Conservation (phyloP, 2,329 filamentous ascomycete genomes). For the Aspergillus niger region DNA sequence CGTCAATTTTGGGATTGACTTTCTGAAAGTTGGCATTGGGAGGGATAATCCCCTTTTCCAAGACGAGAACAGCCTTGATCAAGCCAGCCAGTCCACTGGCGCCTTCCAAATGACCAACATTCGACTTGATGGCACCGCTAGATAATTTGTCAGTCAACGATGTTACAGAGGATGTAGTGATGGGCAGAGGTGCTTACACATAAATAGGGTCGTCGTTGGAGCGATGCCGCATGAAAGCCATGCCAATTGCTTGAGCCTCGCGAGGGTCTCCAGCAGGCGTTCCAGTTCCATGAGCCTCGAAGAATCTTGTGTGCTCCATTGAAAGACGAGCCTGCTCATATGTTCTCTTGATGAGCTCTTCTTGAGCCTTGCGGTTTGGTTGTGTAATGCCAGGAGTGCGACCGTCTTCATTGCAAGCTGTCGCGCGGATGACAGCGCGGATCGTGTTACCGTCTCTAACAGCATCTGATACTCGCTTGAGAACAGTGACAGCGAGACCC, state of each 20-base stretch:
- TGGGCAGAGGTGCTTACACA: neutral
- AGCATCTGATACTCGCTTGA: constrained; percentile 33
- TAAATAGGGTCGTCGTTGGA: neutral
- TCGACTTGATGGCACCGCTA: neutral
- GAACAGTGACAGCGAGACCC: constrained; percentile 30
- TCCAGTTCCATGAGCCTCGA: constrained; percentile 4
- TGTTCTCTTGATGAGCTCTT: neutral
- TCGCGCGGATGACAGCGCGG: constrained; percentile 31
- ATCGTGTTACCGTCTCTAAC: constrained; percentile 32
- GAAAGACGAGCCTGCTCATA: neutral
- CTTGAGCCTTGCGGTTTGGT: neutral
- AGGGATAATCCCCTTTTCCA: neutral
- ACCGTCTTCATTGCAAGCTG: constrained; percentile 27
- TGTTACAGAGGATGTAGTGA: too few relatives aligned
- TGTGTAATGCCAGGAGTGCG: constrained; percentile 5
- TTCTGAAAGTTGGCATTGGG: neutral
- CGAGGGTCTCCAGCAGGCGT: neutral
- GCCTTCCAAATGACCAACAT: neutral
- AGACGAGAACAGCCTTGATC: neutral
- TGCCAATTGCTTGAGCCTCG: neutral
- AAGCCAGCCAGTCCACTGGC: neutral
- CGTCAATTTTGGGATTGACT: neutral
- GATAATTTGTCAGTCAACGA: too few relatives aligned
- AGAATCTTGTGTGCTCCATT: neutral
- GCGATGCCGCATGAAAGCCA: neutral